Evolutionary conservation across 176 grass and related monocot genomes (phyloP).

Genomic region (Phoenix roebelenii): DNA sequence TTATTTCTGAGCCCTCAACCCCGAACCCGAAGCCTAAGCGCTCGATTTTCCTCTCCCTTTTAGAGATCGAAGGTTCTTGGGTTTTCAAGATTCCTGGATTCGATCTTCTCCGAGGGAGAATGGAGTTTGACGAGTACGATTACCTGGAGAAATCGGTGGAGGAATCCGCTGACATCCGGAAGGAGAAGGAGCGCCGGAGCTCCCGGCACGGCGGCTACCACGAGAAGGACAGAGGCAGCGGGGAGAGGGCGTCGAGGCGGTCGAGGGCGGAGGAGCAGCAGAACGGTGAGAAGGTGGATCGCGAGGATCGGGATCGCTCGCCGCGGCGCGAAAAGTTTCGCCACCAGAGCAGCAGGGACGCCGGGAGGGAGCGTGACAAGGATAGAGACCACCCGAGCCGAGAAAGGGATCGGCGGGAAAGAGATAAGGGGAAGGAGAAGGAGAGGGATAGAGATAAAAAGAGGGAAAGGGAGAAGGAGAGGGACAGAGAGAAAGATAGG

Average conservation of each 20-base stretch:
- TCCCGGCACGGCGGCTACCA: not conserved
- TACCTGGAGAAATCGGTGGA: conserved; percentile 19
- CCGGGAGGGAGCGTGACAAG: conserved; percentile 9
- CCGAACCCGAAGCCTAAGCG: no score
- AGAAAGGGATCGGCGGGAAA: conserved; percentile 9
- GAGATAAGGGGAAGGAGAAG: not conserved
- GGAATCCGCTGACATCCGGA: not conserved
- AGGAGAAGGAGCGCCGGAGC: conserved; percentile 9
- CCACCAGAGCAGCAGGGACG: not conserved
- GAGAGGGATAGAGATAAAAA: conserved; percentile 1
- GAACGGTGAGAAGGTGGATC: conserved; percentile 3
- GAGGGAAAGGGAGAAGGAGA: conserved; percentile 1
- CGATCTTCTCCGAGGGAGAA: not conserved
- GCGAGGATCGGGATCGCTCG: not conserved
- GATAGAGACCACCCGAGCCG: not conserved
- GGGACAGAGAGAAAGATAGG: conserved; percentile 4
- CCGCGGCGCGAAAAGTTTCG: not conserved
- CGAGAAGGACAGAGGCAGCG: not conserved
- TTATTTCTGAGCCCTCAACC: no score
- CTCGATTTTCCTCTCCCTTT: no score
- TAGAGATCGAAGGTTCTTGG: no score
- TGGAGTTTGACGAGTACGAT: conserved; percentile 20
- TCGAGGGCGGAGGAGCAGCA: not conserved
- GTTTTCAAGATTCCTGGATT: no score
- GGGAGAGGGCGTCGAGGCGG: conserved; percentile 4